A percentile compares a stretch with the other conserved stretches of the same genome.
Evolutionary conservation across 164 flowering plant species (phyloP).

Genomic region (Liriodendron chinense): DNA sequence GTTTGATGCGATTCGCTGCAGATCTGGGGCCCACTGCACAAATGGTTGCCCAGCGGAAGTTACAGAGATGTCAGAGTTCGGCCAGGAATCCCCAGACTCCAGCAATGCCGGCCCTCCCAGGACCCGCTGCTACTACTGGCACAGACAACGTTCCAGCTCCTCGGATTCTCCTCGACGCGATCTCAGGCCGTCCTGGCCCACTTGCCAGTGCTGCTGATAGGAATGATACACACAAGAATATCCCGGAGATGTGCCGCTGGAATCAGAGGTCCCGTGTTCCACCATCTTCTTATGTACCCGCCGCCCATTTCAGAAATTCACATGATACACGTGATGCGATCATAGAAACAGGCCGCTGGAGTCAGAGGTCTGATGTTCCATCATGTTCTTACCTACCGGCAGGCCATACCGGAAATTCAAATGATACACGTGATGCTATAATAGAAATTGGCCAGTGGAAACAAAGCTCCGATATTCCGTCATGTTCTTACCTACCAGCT

Average conservation of each 20-base stretch:
- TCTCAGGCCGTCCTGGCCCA: background rate
- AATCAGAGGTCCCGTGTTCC: slow-evolving; percentile 9
- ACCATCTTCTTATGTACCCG: slow-evolving; percentile 14
- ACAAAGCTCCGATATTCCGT: slow-evolving; percentile 8
- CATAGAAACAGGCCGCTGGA: slow-evolving; percentile 8
- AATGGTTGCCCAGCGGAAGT: slow-evolving; percentile 44
- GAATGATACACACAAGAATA: background rate
- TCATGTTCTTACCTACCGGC: slow-evolving; percentile 15
- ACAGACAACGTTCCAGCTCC: slow-evolving; percentile 3
- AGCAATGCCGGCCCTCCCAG: background rate
- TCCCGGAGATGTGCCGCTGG: slow-evolving; percentile 7
- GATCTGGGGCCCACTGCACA: slow-evolving; percentile 66
- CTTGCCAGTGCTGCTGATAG: background rate
- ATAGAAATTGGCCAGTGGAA: background rate
- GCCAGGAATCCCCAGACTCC: background rate
- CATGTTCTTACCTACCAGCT: slow-evolving; percentile 14
- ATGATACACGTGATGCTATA: too few relatives aligned
- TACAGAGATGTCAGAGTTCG: slow-evolving; percentile 22
- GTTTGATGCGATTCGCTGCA: slow-evolving; percentile 49
- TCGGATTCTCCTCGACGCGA: background rate
- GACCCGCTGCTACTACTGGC: background rate
- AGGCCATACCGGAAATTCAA: slow-evolving; percentile 6
- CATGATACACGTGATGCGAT: slow-evolving; percentile 2
- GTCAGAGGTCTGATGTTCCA: slow-evolving; percentile 8
- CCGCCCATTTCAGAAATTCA: slow-evolving; percentile 6